Conservation (phyloP, 371 early-diverging fungal genomes). For the Mortierella sp. region DNA sequence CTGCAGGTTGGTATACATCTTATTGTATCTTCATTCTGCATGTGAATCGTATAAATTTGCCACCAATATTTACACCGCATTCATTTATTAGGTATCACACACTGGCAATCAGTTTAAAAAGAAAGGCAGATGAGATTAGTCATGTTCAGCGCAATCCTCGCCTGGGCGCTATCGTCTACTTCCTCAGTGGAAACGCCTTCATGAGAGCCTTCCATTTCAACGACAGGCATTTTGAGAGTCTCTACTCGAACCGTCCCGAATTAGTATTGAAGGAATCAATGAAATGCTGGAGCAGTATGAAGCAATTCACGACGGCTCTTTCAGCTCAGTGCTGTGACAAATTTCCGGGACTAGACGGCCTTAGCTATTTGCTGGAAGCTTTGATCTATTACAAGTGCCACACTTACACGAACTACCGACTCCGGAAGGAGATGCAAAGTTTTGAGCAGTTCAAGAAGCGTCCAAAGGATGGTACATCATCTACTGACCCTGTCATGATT, state of each 20-base stretch:
- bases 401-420: slow-evolving; percentile 18
- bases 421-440: slow-evolving; percentile 23
- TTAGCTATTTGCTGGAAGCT: slow-evolving; percentile 31
- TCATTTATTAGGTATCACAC: slow-evolving; percentile 15
- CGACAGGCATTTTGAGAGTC: slow-evolving; percentile 16
- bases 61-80: not conserved
- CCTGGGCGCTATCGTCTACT: slow-evolving; percentile 31
- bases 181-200: slow-evolving; percentile 30
- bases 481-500: slow-evolving; percentile 3
- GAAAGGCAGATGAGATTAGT: slow-evolving; percentile 29
- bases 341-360: slow-evolving; percentile 25
- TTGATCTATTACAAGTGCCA: slow-evolving; percentile 34
- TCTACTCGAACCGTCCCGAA: slow-evolving; percentile 17
- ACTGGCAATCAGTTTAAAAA: slow-evolving; percentile 21
- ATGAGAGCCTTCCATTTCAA: slow-evolving; percentile 27
- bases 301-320: slow-evolving; percentile 25
- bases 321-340: slow-evolving; percentile 26
- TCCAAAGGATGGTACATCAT: slow-evolving; percentile 6
- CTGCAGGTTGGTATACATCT: slow-evolving; percentile 10
- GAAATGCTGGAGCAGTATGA: slow-evolving; percentile 32
- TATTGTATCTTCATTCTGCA: not conserved
- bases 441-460: slow-evolving; percentile 8
- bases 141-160: slow-evolving; percentile 24
- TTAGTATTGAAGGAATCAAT: slow-evolving; percentile 24
- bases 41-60: not conserved